Base-by-base conservation (phyloP, 805 yeast genomes). In the Jamesozyma spencerorum region DNA sequence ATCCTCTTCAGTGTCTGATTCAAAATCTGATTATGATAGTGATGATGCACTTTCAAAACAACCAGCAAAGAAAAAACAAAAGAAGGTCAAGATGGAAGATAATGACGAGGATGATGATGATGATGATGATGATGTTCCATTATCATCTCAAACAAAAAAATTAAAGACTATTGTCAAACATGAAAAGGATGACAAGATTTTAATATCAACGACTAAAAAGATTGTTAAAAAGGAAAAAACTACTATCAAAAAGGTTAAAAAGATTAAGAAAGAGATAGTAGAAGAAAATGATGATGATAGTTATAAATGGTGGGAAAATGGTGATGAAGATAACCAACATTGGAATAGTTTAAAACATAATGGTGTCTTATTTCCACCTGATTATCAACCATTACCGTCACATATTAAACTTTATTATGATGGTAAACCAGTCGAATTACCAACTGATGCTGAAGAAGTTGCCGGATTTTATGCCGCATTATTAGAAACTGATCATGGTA, bases 321-420 rank as follows among this genome's bases (percentile, higher is more conserved):
- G 75, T 34, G 82, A 81, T 47, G 62, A 77, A 26, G 83, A 84
- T 54, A 90, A 81, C 26, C 75, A 80, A 32, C 70, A 79, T 40
- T 90, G 98, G 98, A 80, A 77, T 18, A 74, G 87, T 1, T 65
- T 90, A 39, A 85, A 76, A 47, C 98, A 90, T 58, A 79, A 74
- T 48, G 98, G 98, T 53, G 96, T 90, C 11, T 64, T 88, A 26
- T 90, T 90, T 54, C 97, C 98, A 2, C 97, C 97, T 0, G 81
- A 77, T 2, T 90, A 90, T 59, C 88, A 81, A 55, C 87, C 92
- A 3, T 64, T 90, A 34, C 97, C 97, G 0, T 65, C 74, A 4
- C 72, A 75, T 52, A 83, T 88, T 31, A 85, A 82, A 55, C 51
- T 90, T 39, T 71, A 75, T 43, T 88, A 90, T 54, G 81, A 82